phyloP scores from a whole-genome alignment of 345 rosid genomes.

The Aegle marmelos region DNA sequence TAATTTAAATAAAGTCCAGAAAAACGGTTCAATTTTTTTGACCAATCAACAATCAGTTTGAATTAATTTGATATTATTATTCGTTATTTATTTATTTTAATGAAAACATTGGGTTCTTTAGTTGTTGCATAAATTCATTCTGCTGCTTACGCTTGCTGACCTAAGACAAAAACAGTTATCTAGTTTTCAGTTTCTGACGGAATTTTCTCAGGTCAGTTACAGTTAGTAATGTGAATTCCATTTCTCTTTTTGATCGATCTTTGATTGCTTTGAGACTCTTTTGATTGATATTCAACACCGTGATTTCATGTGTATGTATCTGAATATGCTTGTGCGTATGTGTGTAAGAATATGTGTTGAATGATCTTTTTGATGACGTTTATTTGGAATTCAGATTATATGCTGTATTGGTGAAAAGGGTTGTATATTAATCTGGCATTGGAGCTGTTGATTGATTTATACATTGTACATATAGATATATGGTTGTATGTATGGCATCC shows the following conservation, averaged over 20 bases:
- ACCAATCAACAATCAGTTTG: no score
- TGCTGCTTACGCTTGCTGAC: not conserved
- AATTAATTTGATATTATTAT: no score
- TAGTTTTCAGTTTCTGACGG: not conserved
- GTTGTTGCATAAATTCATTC: not conserved
- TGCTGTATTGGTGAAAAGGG: not conserved
- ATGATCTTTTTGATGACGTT: not conserved
- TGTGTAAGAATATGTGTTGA: not conserved
- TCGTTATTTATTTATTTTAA: not conserved
- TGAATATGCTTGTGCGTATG: no score
- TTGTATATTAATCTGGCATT: conserved; percentile 2
- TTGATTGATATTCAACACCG: not conserved
- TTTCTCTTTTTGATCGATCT: not conserved
- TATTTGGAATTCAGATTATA: not conserved
- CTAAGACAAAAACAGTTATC: not conserved
- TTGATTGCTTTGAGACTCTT: not conserved
- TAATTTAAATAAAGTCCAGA: no score
- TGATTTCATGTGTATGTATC: not conserved
- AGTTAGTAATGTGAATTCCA: not conserved
- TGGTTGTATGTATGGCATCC: not conserved
- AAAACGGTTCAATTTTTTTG: no score
- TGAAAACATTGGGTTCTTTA: no score
- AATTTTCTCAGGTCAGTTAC: not conserved
- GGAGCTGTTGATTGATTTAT: not conserved
- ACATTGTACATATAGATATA: not conserved